Evolutionary conservation across 495 filamentous ascomycete species (phyloP), one percentile per base, ranked within the genome.

Genomic region (Letharia columbiana): DNA sequence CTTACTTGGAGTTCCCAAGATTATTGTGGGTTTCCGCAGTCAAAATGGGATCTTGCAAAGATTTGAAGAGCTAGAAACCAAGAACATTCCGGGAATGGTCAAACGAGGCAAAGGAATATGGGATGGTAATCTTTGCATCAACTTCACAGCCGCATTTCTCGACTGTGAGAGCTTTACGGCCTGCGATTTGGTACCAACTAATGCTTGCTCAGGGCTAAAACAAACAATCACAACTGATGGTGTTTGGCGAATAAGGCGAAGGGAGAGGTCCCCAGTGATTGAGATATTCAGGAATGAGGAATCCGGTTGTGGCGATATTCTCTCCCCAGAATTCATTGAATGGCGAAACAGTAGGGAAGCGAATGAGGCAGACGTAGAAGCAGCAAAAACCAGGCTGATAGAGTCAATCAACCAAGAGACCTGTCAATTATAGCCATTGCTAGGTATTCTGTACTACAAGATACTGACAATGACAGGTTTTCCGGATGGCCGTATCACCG

Each of bases 41-140:
- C 82, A 82, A 54, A 73, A 87, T 65, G 95, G 95, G 8, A 85
- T 90, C 57, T 79, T 98, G 45, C 77, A 79, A 49, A 79, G 81
- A 33, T 64, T 93, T 3, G 82, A 92, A 71, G 90, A 96, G 72
- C 80, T 95, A 9, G 85, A 91, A 67, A 96, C 92, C 3, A 79
- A 80, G 28, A 80, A 75, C 47, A 89, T 99, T 47, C 94, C 95
- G 0, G 80, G 80, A 0, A 85, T 81, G 54, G 91, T 94, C 40
- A 84, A 86, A 69, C 81, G 82, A 6, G 87, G 88, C 0, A 81
- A 80, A 41, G 79, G 79, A 0, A 82, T 80, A 17, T 98, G 94
- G 94, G 88, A 96, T 75, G 92, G 89, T 2, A 91, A 96, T 70
- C 78, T 87, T 33, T 96, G 93, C 70, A 93, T 97, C 75, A 94